Base-by-base conservation (phyloP, 495 filamentous ascomycete species). In the Penicillium paradoxum region DNA sequence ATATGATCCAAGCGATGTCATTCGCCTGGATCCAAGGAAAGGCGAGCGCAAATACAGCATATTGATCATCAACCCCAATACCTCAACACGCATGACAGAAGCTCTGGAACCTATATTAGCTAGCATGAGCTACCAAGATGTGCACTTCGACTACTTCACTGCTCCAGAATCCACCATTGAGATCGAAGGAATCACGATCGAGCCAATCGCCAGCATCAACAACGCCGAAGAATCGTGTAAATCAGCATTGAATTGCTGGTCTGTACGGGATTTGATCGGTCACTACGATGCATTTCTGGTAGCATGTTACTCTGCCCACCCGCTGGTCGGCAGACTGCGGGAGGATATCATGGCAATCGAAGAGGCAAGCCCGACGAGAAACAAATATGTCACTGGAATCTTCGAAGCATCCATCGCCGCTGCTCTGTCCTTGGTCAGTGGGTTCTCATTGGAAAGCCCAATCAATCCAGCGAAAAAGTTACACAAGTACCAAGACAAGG, bases 51-150 rank as follows among this genome's bases (percentile, higher is more conserved):
- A 53, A 34, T 63, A 72, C 54, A 61, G 58, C 39, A 88, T 96
- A 59, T 73, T 96, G 58, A 78, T 96, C 57, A 82, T 97, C 67
- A 97, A 97, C 62, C 92, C 92, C 29, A 97, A 97, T 70, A 92
- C 89, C 21, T 91, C 86, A 2, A 60, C 70, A 34, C 75, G 81
- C 42, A 97, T 97, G 91, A 97, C 91, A 0, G 76, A 83, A 9
- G 83, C 81, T 4, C 70, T 97, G 47, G 79, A 78, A 43, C 79
- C 83, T 0, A 77, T 90, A 2, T 72, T 93, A 51, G 68, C 78
- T 21, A 63, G 55, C 22, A 71, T 81, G 47, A 69, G 69, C 49
- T 77, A 73, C 49, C 48, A 61, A 48, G 71, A 78, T 71, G 73
- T 81, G 25, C 53, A 67, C 13, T 78, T 78, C 58, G 66, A 72